Percentiles rank a stretch among this genome's conserved stretches.
Conservation (phyloP, 306 rosid species). For the Corylus heterophylla region DNA sequence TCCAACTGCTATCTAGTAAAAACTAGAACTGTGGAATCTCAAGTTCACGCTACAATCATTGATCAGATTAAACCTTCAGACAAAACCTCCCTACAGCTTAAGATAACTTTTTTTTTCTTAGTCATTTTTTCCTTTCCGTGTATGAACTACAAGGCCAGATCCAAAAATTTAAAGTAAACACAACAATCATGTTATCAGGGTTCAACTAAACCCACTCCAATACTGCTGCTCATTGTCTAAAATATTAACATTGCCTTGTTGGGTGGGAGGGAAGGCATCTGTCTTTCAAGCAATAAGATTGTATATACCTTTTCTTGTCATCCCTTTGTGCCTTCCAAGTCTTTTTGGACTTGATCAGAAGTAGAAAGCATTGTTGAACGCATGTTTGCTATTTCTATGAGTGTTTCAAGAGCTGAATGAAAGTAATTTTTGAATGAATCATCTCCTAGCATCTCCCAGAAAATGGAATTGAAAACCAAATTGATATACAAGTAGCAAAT, state of each 20-base stretch:
- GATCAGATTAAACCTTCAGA: neutral
- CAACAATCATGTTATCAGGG: neutral
- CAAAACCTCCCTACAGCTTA: too few species aligned
- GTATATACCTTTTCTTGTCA: constrained; percentile 34
- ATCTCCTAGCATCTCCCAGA: constrained; percentile 4
- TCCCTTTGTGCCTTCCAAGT: constrained; percentile 44
- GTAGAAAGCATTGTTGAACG: constrained; percentile 53
- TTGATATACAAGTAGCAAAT: neutral
- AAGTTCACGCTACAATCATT: neutral
- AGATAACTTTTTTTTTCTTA: neutral
- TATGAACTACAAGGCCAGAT: neutral
- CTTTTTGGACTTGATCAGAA: constrained; percentile 53
- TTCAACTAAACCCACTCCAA: neutral
- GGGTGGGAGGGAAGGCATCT: neutral
- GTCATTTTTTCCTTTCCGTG: neutral
- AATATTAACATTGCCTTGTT: neutral
- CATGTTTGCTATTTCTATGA: constrained; percentile 75
- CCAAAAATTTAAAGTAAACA: neutral
- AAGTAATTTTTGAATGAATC: constrained; percentile 28
- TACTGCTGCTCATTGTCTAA: neutral
- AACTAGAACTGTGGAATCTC: neutral
- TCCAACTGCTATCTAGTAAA: too few species aligned
- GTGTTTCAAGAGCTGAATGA: constrained; percentile 68
- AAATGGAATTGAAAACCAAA: neutral
- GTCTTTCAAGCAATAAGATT: constrained; percentile 4